Evolutionary conservation across 805 yeast species (phyloP).

Genomic region (Yarrowia hollandica): DNA sequence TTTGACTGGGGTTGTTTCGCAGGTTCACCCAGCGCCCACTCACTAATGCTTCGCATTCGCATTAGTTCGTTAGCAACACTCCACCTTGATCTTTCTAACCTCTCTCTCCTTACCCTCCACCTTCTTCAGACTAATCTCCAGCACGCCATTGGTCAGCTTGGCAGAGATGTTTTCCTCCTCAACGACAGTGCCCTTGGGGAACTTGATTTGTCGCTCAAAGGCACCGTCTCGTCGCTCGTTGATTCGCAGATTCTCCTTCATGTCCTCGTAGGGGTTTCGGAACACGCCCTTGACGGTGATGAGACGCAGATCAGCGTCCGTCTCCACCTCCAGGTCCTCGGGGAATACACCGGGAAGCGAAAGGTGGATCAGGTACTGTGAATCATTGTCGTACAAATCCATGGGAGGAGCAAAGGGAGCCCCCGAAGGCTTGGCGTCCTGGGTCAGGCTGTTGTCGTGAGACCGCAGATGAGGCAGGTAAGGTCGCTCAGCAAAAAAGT

Average conservation of each 20-base stretch:
- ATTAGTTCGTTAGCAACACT: not conserved
- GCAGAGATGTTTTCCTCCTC: conserved; percentile 57
- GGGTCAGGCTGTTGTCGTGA: conserved; percentile 25
- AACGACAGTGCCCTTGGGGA: conserved; percentile 55
- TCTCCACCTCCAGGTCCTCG: conserved; percentile 55
- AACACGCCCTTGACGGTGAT: conserved; percentile 50
- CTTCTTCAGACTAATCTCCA: conserved; percentile 56
- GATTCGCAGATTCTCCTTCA: conserved; percentile 47
- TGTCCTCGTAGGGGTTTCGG: conserved; percentile 38
- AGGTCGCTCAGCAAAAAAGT: conserved; percentile 19
- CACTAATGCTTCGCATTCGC: too few species aligned
- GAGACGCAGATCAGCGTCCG: conserved; percentile 58
- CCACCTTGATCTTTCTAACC: conserved; percentile 37
- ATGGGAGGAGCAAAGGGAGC: conserved; percentile 54
- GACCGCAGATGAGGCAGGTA: conserved; percentile 16
- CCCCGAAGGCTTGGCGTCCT: conserved; percentile 16
- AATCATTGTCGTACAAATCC: conserved; percentile 55
- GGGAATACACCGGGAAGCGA: conserved; percentile 62
- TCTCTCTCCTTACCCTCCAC: conserved; percentile 40
- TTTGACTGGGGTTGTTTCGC: too few species aligned
- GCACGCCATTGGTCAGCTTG: conserved; percentile 53
- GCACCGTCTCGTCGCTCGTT: conserved; percentile 59
- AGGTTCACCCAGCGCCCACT: too few species aligned
- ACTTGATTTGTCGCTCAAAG: conserved; percentile 56
- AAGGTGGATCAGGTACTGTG: conserved; percentile 50